phyloP scores from a whole-genome alignment of 139 green algal species.

The Choricystis sp. region DNA sequence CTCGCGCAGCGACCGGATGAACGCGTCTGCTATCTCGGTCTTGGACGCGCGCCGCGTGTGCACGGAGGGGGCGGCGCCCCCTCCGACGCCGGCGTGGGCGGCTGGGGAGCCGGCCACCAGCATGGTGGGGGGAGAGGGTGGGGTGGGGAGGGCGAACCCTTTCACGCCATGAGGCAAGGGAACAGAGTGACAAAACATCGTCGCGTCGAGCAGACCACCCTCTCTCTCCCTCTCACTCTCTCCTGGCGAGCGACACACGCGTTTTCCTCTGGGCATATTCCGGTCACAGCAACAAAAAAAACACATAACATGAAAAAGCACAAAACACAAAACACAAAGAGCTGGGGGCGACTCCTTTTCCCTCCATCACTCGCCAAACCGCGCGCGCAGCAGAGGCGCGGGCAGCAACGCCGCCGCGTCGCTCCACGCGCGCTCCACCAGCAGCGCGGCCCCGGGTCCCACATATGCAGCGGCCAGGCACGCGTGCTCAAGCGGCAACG shows the following conservation, averaged over 20 bases:
- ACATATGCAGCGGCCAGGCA: neutral
- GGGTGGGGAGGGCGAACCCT: too few species aligned
- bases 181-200: too few species aligned
- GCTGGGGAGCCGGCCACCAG: neutral
- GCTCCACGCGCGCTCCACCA: conserved; percentile 31
- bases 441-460: neutral
- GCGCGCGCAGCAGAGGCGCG: conserved; percentile 26
- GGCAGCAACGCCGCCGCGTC: conserved; percentile 17
- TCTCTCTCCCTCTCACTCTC: too few species aligned
- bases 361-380: conserved; percentile 35
- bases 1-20: conserved; percentile 39
- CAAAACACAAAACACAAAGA: too few species aligned
- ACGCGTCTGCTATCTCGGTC: conserved; percentile 38
- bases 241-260: too few species aligned
- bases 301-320: neutral
- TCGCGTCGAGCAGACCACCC: too few species aligned
- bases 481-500: neutral
- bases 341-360: too few species aligned
- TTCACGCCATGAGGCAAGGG: too few species aligned
- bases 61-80: too few species aligned
- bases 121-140: neutral
- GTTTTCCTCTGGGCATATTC: too few species aligned
- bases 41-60: conserved; percentile 16
- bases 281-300: too few species aligned
- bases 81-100: too few species aligned